These are phyloP conservation scores for Cladosporium colombiae DNA, from an alignment of 2,329 filamentous ascomycete species.

Conservation along the genomic window DNA sequence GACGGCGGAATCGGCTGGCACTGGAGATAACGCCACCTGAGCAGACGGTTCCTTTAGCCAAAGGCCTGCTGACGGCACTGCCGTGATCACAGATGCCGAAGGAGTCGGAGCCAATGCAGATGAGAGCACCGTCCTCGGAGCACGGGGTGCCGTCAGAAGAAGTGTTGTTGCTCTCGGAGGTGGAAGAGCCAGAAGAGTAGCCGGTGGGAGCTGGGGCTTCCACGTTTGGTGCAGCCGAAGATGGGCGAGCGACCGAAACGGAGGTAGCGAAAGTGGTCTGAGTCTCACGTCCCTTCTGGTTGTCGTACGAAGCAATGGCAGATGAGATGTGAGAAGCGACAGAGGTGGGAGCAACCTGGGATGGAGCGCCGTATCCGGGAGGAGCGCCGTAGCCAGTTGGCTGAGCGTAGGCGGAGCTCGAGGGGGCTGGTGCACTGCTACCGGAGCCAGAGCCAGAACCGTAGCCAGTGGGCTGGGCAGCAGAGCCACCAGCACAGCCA, in stretches of 20 bases:
- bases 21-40: slow-evolving; percentile 35
- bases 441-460: slow-evolving; percentile 15
- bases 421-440: no score
- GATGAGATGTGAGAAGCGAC: background rate
- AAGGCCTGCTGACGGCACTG: slow-evolving; percentile 44
- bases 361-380: background rate
- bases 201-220: slow-evolving; percentile 11
- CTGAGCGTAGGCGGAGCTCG: slow-evolving; percentile 11
- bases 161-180: slow-evolving; percentile 1
- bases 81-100: slow-evolving; percentile 50
- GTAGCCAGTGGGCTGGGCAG: slow-evolving; percentile 10
- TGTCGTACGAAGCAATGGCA: background rate
- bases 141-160: slow-evolving; percentile 37
- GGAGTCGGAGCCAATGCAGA: slow-evolving; percentile 45
- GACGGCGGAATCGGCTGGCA: slow-evolving; percentile 23
- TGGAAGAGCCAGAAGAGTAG: slow-evolving; percentile 14
- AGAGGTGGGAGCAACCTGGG: no score
- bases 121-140: slow-evolving; percentile 42
- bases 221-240: background rate
- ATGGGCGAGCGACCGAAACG: background rate
- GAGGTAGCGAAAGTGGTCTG: slow-evolving; percentile 16
- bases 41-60: slow-evolving; percentile 44
- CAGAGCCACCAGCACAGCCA: slow-evolving; percentile 25
- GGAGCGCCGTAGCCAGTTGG: slow-evolving; percentile 20
- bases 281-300: slow-evolving; percentile 8